Conservation (phyloP, 1,284 basidiomycete species). For the Coriolopsis trogii region DNA sequence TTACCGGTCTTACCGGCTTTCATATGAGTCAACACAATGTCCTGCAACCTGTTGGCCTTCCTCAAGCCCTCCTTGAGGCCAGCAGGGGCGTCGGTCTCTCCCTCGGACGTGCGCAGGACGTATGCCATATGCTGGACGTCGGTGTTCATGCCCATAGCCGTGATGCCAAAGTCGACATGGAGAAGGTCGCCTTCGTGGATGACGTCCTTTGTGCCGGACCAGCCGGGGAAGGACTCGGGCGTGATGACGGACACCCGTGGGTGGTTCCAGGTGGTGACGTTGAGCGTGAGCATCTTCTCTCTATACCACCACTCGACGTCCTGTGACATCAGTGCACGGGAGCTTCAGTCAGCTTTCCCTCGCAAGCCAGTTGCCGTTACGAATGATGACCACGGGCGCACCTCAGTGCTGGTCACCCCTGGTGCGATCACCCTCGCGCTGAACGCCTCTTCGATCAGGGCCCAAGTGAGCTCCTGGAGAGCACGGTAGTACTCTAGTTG, state of each 20-base stretch:
- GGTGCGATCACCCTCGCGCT: slow-evolving; percentile 44
- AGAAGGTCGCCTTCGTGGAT: slow-evolving; percentile 52
- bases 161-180: slow-evolving; percentile 58
- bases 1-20: slow-evolving; percentile 50
- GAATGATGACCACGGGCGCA: too few relatives aligned
- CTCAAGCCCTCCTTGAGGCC: slow-evolving; percentile 47
- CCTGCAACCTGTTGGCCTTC: slow-evolving; percentile 54
- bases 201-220: slow-evolving; percentile 44
- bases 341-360: too few relatives aligned
- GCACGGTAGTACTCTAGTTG: slow-evolving; percentile 47
- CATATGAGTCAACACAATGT: slow-evolving; percentile 50
- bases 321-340: slow-evolving; percentile 26
- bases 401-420: slow-evolving; percentile 49
- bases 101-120: slow-evolving; percentile 46
- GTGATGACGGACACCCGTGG: slow-evolving; percentile 52
- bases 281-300: slow-evolving; percentile 51
- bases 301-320: slow-evolving; percentile 60
- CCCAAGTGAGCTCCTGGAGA: slow-evolving; percentile 55
- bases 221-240: slow-evolving; percentile 47
- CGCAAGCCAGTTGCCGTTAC: too few relatives aligned
- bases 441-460: slow-evolving; percentile 55
- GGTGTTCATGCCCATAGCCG: slow-evolving; percentile 56
- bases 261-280: slow-evolving; percentile 56
- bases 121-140: slow-evolving; percentile 61
- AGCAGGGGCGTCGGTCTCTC: slow-evolving; percentile 44